Conservation (phyloP, 371 early-diverging fungal genomes). For the Actinomortierella ambigua region DNA sequence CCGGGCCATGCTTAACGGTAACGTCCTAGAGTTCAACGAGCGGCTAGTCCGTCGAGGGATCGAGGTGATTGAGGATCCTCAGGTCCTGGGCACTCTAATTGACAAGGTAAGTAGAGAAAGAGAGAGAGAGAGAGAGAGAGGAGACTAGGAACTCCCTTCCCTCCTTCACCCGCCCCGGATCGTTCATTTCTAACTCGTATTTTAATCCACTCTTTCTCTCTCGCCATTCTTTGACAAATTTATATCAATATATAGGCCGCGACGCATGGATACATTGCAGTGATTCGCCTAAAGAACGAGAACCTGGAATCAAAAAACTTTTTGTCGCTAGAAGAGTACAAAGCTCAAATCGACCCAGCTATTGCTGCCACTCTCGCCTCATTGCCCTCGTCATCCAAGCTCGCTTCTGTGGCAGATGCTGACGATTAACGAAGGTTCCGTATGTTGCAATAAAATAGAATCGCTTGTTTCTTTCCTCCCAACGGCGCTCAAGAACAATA, state of each 20-base stretch:
- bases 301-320: slow-evolving; percentile 24
- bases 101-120: slow-evolving; percentile 17
- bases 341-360: no score
- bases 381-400: no score
- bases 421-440: no score
- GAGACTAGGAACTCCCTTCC: no score
- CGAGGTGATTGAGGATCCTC: slow-evolving; percentile 16
- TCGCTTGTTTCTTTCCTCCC: no score
- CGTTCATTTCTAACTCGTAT: no score
- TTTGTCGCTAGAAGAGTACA: slow-evolving; percentile 20
- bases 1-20: slow-evolving; percentile 20
- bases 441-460: no score
- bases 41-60: slow-evolving; percentile 13
- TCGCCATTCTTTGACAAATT: background rate
- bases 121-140: no score
- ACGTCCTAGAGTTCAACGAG: slow-evolving; percentile 39
- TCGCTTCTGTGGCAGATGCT: background rate
- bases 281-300: slow-evolving; percentile 34
- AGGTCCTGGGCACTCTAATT: slow-evolving; percentile 23
- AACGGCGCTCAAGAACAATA: no score
- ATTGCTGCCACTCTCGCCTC: no score
- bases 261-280: slow-evolving; percentile 43
- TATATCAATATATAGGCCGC: slow-evolving; percentile 16
- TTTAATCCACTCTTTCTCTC: no score
- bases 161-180: no score